Percentiles rank a stretch among this genome's conserved stretches.
phyloP scores from a whole-genome alignment of 805 yeast species.

The Saccharomycopsis capsularis region DNA sequence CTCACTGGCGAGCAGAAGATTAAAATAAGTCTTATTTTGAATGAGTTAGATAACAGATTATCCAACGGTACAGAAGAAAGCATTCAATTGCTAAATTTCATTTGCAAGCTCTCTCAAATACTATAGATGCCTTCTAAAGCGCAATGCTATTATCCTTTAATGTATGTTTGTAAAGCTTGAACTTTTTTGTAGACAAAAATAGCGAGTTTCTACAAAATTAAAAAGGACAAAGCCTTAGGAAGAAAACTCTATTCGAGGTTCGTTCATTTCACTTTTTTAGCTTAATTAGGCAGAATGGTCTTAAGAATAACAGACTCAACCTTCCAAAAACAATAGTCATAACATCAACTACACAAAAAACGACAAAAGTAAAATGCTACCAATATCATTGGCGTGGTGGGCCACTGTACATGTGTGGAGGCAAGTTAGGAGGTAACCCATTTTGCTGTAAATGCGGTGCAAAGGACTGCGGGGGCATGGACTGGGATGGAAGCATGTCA shows the following conservation, averaged over 20 bases:
- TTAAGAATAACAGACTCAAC: too few species aligned
- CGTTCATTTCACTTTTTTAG: too few species aligned
- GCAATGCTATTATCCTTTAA: too few species aligned
- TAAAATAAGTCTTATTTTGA: slow-evolving; percentile 53
- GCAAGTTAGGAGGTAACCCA: not conserved
- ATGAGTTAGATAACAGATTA: slow-evolving; percentile 67
- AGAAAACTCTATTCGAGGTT: too few species aligned
- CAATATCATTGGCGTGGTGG: slow-evolving; percentile 3
- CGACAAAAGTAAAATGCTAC: not conserved
- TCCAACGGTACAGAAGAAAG: slow-evolving; percentile 88
- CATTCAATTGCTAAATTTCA: slow-evolving; percentile 65
- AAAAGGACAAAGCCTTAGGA: too few species aligned
- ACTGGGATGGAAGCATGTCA: too few species aligned
- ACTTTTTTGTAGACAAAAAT: slow-evolving; percentile 21
- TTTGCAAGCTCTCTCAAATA: slow-evolving; percentile 42
- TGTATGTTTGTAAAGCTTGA: not conserved
- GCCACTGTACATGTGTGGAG: slow-evolving; percentile 1
- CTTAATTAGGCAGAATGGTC: too few species aligned
- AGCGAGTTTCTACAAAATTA: too few species aligned
- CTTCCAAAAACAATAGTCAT: too few species aligned
- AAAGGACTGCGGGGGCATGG: too few species aligned
- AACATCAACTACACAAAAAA: not conserved
- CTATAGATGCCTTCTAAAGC: slow-evolving; percentile 20
- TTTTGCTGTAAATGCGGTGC: not conserved
- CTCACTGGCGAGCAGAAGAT: slow-evolving; percentile 52